Conservation (phyloP, 345 rosid species). For the Populus euphratica region DNA sequence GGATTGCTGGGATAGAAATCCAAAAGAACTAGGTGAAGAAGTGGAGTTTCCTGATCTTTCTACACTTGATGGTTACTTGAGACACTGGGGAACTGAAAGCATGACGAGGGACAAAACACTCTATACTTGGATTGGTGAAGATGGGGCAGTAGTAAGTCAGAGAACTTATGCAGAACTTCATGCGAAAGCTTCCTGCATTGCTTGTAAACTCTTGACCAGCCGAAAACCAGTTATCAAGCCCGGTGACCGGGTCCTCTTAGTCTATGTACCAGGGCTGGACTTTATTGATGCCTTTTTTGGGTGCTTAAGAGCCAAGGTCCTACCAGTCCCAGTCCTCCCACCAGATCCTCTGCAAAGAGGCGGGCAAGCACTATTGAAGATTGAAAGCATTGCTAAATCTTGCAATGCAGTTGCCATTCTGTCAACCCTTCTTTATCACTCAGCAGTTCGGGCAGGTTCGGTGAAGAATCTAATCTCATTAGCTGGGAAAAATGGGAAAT, state of each 20-base stretch:
- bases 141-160: slow-evolving; percentile 33
- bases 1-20: slow-evolving; percentile 13
- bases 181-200: slow-evolving; percentile 48
- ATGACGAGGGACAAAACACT: slow-evolving; percentile 34
- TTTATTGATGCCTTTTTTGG: slow-evolving; percentile 66
- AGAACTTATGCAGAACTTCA: slow-evolving; percentile 51
- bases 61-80: slow-evolving; percentile 52
- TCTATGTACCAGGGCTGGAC: slow-evolving; percentile 62
- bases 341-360: slow-evolving; percentile 69
- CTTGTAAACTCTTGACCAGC: slow-evolving; percentile 46
- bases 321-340: slow-evolving; percentile 69
- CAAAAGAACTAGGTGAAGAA: slow-evolving; percentile 43
- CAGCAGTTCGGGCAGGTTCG: slow-evolving; percentile 55
- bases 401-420: slow-evolving; percentile 52
- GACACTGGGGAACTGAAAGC: slow-evolving; percentile 52
- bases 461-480: slow-evolving; percentile 50
- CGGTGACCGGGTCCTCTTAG: slow-evolving; percentile 58
- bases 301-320: slow-evolving; percentile 56
- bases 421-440: slow-evolving; percentile 54
- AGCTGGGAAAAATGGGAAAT: slow-evolving; percentile 36
- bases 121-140: slow-evolving; percentile 62
- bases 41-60: slow-evolving; percentile 51
- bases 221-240: slow-evolving; percentile 47
- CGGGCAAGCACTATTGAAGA: slow-evolving; percentile 67
- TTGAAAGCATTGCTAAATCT: slow-evolving; percentile 56